Evolutionary conservation across 192 early-diverging fungal species (phyloP), one percentile per base, ranked within the genome.

Genomic region (Gaertneriomyces semiglobifer): DNA sequence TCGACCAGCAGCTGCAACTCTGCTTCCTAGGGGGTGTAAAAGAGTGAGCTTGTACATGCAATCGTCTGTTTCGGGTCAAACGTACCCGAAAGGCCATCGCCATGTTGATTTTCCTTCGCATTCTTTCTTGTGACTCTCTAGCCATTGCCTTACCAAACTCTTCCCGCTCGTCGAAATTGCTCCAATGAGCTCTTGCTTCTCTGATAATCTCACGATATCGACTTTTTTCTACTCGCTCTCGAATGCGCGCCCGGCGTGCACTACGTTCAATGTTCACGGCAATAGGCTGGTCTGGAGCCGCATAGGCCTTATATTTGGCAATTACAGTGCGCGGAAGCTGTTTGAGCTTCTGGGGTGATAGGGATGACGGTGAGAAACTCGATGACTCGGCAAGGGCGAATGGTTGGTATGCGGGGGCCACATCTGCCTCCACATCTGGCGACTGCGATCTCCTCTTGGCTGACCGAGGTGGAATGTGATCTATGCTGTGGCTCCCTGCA

Each of bases 1-100:
- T 84, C 82, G 10, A 84, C 82, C 19, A 84, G 58, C 43, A 77
- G 73, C 53, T 81, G 79, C 12, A 84, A 47, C 56, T 84, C 82
- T 14, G 53, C 55, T 50, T 83, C 81, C 78, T 75, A 52, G 14
- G 12, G 14, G n/a, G 51, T 20, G 6, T 0, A 54, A 39, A 44
- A 53, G 19, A 33, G 41, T 16, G 4, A 10, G 8, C 5, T 7
- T 52, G 16, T 33, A 50, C 42, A 62, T 14, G 16, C 42, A 40
- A 59, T 19, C 44, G 41, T 58, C n/a, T 40, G 39, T 12, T 55
- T 53, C 38, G n/a, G 18, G 8, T 5, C 6, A 11, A 16, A 63
- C 69, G 62, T 54, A 74, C 77, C 68, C 74, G 59, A n/a, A 74
- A 59, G 12, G 56, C 44, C 45, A 68, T 20, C 55, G 73, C 70